Conservation (phyloP, 2,329 filamentous ascomycete species). For the Lachnellula willkommii region DNA sequence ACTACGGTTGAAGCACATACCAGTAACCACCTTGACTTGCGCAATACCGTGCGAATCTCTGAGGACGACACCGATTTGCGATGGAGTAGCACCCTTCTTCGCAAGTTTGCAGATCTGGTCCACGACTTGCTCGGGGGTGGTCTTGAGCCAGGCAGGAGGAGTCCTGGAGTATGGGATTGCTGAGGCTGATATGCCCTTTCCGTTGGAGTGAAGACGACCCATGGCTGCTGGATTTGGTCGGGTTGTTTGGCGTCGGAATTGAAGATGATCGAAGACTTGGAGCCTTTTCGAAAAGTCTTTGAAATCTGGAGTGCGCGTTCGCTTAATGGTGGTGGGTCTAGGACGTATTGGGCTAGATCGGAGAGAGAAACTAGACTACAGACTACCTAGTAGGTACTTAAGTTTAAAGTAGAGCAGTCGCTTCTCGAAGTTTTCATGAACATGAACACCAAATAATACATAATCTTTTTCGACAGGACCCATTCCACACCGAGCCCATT, state of each 20-base stretch:
- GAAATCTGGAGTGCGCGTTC: not conserved
- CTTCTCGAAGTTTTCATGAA: not conserved
- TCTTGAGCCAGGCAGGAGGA: slow-evolving; percentile 94
- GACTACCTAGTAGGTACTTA: not conserved
- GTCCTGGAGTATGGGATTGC: slow-evolving; percentile 95
- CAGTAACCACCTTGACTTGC: slow-evolving; percentile 95
- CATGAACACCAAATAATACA: not conserved
- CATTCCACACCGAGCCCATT: no score
- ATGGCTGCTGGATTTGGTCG: slow-evolving; percentile 50
- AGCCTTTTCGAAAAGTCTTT: not conserved
- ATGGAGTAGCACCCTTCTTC: slow-evolving; percentile 97
- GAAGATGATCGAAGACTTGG: not conserved
- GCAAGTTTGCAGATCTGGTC: slow-evolving; percentile 99
- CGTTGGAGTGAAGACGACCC: slow-evolving; percentile 98
- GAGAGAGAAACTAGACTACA: no score
- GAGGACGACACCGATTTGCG: slow-evolving; percentile 98
- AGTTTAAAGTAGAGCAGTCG: not conserved
- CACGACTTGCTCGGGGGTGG: slow-evolving; percentile 94
- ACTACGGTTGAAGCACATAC: slow-evolving; percentile 48
- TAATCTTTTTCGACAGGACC: no score
- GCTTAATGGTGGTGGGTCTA: no score
- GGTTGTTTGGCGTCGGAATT: not conserved
- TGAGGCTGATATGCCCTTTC: slow-evolving; percentile 97
- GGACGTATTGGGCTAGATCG: no score
- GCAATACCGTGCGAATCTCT: slow-evolving; percentile 97